These are phyloP conservation scores for Picea engelmannii DNA, from an alignment of 83 land plant species.

Conservation along the genomic window DNA sequence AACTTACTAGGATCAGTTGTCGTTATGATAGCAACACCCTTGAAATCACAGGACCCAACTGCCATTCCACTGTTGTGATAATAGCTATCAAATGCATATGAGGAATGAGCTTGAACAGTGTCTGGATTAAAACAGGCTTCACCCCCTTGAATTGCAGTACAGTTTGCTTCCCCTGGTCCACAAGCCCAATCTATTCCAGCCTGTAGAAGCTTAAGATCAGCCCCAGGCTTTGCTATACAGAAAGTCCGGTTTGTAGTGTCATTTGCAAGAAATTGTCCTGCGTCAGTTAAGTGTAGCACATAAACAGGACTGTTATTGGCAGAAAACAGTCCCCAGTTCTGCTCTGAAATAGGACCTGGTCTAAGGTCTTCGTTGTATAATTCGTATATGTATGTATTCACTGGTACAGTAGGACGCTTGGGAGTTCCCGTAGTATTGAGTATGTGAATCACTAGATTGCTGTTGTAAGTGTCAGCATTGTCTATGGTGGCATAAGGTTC, in stretches of 20 bases:
- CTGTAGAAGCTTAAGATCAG: constrained; percentile 68
- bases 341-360: constrained; percentile 57
- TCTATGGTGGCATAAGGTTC: constrained; percentile 59
- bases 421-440: constrained; percentile 77
- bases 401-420: constrained; percentile 42
- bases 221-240: constrained; percentile 79
- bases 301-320: constrained; percentile 48
- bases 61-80: constrained; percentile 63
- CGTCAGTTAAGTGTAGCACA: constrained; percentile 52
- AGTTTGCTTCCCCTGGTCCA: constrained; percentile 82
- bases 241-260: constrained; percentile 69
- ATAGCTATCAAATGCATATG: constrained; percentile 83
- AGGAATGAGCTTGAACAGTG: constrained; percentile 65
- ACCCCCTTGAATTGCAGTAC: constrained; percentile 82
- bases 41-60: constrained; percentile 76
- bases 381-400: constrained; percentile 67
- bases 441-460: constrained; percentile 63
- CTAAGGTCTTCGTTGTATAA: constrained; percentile 75
- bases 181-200: constrained; percentile 91
- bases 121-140: constrained; percentile 78
- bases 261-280: constrained; percentile 60
- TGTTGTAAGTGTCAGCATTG: constrained; percentile 75
- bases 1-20: constrained; percentile 86
- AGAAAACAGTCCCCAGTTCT: constrained; percentile 71
- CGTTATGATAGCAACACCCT: constrained; percentile 78